These are phyloP conservation scores for Scheffersomyces stambukii DNA, from an alignment of 1,139 yeast species.

Conservation along the genomic window DNA sequence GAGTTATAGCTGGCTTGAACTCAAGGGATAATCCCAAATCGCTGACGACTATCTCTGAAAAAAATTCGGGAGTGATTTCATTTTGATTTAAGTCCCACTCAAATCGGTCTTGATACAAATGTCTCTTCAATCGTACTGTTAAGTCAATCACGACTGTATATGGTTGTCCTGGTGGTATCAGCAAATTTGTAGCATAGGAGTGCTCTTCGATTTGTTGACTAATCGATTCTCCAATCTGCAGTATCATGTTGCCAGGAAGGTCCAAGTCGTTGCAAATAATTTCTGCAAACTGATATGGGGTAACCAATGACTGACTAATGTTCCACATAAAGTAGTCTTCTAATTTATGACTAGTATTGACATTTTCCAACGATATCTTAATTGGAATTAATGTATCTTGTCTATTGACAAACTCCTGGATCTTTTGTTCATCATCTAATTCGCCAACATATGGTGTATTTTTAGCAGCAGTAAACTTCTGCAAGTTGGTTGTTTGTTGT, in stretches of 20 bases:
- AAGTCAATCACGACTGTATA: constrained; percentile 77
- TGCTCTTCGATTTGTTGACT: constrained; percentile 78
- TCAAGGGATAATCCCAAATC: constrained; percentile 85
- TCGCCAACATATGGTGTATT: constrained; percentile 24
- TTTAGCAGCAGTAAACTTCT: constrained; percentile 34
- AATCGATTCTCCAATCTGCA: constrained; percentile 67
- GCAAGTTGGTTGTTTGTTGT: constrained; percentile 27
- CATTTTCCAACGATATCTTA: constrained; percentile 68
- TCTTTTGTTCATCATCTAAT: constrained; percentile 21
- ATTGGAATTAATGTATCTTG: constrained; percentile 68
- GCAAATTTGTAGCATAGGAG: constrained; percentile 50
- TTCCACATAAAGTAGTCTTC: constrained; percentile 92
- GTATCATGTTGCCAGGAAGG: constrained; percentile 59
- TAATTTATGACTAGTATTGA: constrained; percentile 53
- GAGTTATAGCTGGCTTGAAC: constrained; percentile 87
- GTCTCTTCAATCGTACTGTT: constrained; percentile 79
- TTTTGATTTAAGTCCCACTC: constrained; percentile 84
- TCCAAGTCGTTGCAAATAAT: constrained; percentile 82
- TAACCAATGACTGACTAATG: constrained; percentile 66
- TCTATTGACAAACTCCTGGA: constrained; percentile 24
- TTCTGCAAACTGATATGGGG: constrained; percentile 82
- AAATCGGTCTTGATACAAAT: constrained; percentile 83
- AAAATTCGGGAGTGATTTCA: constrained; percentile 73
- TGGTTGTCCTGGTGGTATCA: constrained; percentile 59
- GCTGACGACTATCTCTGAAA: constrained; percentile 75